A percentile compares a stretch with the other conserved stretches of the same genome.
Evolutionary conservation across 106 monocot genomes (phyloP).

Genomic region (Acanthochlamys bracteata): DNA sequence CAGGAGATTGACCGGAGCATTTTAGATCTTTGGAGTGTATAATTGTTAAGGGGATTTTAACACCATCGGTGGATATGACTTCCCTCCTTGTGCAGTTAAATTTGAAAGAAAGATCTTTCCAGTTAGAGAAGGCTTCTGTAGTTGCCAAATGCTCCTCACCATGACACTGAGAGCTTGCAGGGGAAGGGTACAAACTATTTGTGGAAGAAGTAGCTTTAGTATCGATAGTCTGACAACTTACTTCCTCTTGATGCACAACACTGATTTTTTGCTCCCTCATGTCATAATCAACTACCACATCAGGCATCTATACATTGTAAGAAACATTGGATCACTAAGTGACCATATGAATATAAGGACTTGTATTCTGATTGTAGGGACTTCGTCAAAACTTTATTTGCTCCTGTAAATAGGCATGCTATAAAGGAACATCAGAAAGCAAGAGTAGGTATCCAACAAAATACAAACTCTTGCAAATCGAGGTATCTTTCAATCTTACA

Average conservation of each 20-base stretch:
- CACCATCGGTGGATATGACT: slow-evolving; percentile 72
- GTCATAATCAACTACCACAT: slow-evolving; percentile 77
- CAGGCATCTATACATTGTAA: slow-evolving; percentile 67
- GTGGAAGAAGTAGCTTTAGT: slow-evolving; percentile 12
- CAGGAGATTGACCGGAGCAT: slow-evolving; percentile 41
- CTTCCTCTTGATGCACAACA: slow-evolving; percentile 76
- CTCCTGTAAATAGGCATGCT: too few species aligned
- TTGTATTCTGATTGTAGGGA: too few species aligned
- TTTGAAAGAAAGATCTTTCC: slow-evolving; percentile 46
- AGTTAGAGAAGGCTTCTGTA: slow-evolving; percentile 23
- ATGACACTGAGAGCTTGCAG: slow-evolving; percentile 6
- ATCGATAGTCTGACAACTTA: slow-evolving; percentile 20
- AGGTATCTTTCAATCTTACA: too few species aligned
- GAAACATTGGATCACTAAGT: too few species aligned
- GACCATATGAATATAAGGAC: too few species aligned
- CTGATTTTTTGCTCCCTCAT: slow-evolving; percentile 44
- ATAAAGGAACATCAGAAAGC: too few species aligned
- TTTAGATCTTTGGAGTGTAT: slow-evolving; percentile 40
- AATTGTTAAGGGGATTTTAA: slow-evolving; percentile 66
- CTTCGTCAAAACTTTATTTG: too few species aligned
- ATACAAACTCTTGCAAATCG: too few species aligned
- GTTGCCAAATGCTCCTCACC: slow-evolving; percentile 10
- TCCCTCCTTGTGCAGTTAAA: slow-evolving; percentile 61
- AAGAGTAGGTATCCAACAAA: too few species aligned
- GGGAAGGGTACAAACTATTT: slow-evolving; percentile 8